Conservation (phyloP, 352 stramenopile species). For the Globisporangium nagaii region DNA sequence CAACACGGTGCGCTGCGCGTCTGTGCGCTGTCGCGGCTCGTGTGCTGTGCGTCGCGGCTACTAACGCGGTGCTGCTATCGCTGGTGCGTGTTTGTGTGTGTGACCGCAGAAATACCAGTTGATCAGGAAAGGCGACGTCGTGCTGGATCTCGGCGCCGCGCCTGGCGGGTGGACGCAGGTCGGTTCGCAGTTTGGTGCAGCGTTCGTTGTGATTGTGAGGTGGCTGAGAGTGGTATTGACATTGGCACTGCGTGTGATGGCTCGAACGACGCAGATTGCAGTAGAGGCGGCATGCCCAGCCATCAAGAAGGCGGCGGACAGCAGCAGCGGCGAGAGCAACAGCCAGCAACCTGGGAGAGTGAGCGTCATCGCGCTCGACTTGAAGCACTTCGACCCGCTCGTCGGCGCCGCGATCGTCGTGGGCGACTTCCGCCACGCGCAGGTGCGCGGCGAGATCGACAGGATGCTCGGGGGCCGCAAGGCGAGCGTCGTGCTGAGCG, state of each 20-base stretch:
- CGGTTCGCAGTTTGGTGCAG: too few relatives aligned
- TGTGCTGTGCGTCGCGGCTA: too few relatives aligned
- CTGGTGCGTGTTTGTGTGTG: neutral
- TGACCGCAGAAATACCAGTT: slow-evolving; percentile 57
- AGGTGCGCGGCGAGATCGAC: slow-evolving; percentile 51
- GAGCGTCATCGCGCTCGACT: slow-evolving; percentile 71
- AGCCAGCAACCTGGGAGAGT: slow-evolving; percentile 9
- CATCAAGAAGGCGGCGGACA: slow-evolving; percentile 3
- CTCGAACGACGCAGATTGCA: slow-evolving; percentile 40
- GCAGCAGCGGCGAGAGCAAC: slow-evolving; percentile 13
- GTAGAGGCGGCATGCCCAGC: slow-evolving; percentile 38
- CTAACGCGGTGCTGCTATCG: neutral
- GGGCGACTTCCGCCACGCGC: slow-evolving; percentile 74
- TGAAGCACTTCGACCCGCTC: slow-evolving; percentile 66
- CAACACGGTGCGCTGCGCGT: slow-evolving; percentile 36
- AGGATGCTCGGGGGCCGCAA: slow-evolving; percentile 34
- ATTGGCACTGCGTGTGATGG: too few relatives aligned
- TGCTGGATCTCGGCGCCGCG: slow-evolving; percentile 80
- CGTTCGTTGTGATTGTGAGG: neutral
- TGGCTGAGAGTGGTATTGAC: neutral
- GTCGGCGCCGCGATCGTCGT: slow-evolving; percentile 63
- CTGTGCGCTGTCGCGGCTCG: neutral
- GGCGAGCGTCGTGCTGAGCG: slow-evolving; percentile 79
- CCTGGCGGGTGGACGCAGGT: slow-evolving; percentile 84
- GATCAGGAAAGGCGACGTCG: slow-evolving; percentile 51